Conservation (phyloP, 1,284 basidiomycete species). For the Coniophora puteana region DNA sequence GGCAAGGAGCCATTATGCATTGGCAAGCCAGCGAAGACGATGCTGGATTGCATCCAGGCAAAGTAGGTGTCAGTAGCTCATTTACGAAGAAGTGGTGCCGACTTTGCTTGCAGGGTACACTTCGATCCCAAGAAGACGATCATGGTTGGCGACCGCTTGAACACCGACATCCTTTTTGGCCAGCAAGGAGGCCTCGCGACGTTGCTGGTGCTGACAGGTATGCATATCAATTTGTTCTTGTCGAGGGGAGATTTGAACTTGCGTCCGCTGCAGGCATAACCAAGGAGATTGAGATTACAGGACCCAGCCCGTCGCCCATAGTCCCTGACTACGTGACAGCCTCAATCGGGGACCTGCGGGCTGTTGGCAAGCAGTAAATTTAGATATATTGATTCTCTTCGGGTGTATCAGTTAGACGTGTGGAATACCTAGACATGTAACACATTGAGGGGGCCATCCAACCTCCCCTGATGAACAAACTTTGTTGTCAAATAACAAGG, state of each 20-base stretch:
- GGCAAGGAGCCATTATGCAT: constrained; percentile 75
- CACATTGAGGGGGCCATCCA: too few species aligned
- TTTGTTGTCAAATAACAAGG: too few species aligned
- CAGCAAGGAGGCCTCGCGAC: constrained; percentile 83
- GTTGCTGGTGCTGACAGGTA: constrained; percentile 92
- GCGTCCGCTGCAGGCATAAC: constrained; percentile 59
- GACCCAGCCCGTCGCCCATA: constrained; percentile 64
- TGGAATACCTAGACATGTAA: constrained; percentile 2
- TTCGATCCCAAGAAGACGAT: constrained; percentile 85
- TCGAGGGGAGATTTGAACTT: not conserved
- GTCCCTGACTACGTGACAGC: constrained; percentile 81
- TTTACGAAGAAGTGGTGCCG: constrained; percentile 5
- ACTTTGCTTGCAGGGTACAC: constrained; percentile 56
- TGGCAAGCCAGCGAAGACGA: constrained; percentile 89
- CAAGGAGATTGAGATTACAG: constrained; percentile 64
- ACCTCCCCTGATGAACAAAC: too few species aligned
- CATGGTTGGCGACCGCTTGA: constrained; percentile 94
- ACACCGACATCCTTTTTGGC: constrained; percentile 94
- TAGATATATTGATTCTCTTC: constrained; percentile 9
- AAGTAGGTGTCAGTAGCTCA: constrained; percentile 53
- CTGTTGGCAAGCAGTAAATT: constrained; percentile 18
- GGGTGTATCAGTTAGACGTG: constrained; percentile 8
- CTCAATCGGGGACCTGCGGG: constrained; percentile 74
- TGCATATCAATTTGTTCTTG: constrained; percentile 12
- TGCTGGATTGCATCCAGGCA: constrained; percentile 95